Conservation (phyloP, 2,329 filamentous ascomycete genomes). For the Fusarium sp. region DNA sequence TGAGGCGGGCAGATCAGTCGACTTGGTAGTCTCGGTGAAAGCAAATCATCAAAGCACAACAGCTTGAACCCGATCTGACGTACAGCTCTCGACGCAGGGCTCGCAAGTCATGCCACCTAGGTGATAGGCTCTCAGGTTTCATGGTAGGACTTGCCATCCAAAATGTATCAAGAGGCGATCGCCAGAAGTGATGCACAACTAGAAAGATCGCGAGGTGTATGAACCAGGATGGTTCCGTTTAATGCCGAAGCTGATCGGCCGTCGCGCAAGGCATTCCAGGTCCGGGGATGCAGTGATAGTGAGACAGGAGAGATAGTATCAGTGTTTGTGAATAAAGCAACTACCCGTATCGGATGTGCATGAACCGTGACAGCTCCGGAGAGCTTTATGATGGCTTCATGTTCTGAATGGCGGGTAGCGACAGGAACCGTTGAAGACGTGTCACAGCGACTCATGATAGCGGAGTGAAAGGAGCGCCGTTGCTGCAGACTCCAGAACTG, state of each 20-base stretch:
- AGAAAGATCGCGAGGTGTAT: conserved; percentile 27
- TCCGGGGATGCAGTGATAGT: conserved; percentile 30
- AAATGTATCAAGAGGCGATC: conserved; percentile 24
- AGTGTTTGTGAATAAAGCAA: conserved; percentile 31
- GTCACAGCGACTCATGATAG: conserved; percentile 39
- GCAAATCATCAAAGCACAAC: conserved; percentile 32
- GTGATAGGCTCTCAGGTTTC: conserved; percentile 5
- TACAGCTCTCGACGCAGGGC: conserved; percentile 48
- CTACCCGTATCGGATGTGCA: conserved; percentile 40
- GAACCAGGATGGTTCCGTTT: conserved; percentile 23
- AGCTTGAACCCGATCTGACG: conserved; percentile 34
- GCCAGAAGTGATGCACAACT: conserved; percentile 22
- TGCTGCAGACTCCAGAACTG: conserved; percentile 29
- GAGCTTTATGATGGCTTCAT: conserved; percentile 29
- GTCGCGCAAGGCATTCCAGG: conserved; percentile 28
- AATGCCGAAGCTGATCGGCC: conserved; percentile 34
- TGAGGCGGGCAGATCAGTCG: conserved; percentile 35
- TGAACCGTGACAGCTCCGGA: conserved; percentile 36
- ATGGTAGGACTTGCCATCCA: conserved; percentile 7
- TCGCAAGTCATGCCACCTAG: conserved; percentile 49
- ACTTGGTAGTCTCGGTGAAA: conserved; percentile 20
- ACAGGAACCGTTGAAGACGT: conserved; percentile 44
- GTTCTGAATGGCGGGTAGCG: conserved; percentile 26
- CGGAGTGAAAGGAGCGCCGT: conserved; percentile 12
- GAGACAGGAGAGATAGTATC: conserved; percentile 25